phyloP scores from a whole-genome alignment of 306 rosid genomes.

The Echinosophora koreensis region DNA sequence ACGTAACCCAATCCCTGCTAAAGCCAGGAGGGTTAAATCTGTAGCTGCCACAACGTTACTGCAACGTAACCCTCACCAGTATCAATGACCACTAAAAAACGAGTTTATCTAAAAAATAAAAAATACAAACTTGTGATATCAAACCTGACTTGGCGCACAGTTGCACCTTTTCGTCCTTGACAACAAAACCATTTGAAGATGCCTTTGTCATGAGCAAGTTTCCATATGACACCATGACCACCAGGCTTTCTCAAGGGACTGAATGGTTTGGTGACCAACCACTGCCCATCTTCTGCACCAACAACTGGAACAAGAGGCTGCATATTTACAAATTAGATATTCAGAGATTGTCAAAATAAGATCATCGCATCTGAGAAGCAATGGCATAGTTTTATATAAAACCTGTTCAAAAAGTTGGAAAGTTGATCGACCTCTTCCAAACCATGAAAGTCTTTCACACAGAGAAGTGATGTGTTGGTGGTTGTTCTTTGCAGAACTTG shows the following conservation, averaged over 20 bases:
- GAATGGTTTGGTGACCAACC: conserved; percentile 83
- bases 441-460: conserved; percentile 89
- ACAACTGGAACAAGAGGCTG: conserved; percentile 98
- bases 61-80: conserved; percentile 58
- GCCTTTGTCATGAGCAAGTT: conserved; percentile 92
- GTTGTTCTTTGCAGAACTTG: conserved; percentile 95
- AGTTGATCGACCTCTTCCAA: conserved; percentile 95
- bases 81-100: conserved; percentile 45
- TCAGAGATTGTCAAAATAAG: conserved; percentile 44
- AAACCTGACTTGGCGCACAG: conserved; percentile 95
- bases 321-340: conserved; percentile 56
- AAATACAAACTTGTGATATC: conserved; percentile 23
- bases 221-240: conserved; percentile 99
- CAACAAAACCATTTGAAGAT: conserved; percentile 86
- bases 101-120: conserved; percentile 31
- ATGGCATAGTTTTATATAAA: conserved; percentile 46
- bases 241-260: conserved; percentile 90
- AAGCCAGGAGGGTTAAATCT: conserved; percentile 90
- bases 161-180: conserved; percentile 94
- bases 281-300: conserved; percentile 86
- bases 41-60: conserved; percentile 98
- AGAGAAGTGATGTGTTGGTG: conserved; percentile 72
- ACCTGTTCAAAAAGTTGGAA: conserved; percentile 98
- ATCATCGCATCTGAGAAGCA: conserved; percentile 36
- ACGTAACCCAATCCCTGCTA: conserved; percentile 92